A percentile compares a stretch with the other conserved stretches of the same genome.
Evolutionary conservation across 495 filamentous ascomycete genomes (phyloP).

Genomic region (Aspergillus taichungensis): DNA sequence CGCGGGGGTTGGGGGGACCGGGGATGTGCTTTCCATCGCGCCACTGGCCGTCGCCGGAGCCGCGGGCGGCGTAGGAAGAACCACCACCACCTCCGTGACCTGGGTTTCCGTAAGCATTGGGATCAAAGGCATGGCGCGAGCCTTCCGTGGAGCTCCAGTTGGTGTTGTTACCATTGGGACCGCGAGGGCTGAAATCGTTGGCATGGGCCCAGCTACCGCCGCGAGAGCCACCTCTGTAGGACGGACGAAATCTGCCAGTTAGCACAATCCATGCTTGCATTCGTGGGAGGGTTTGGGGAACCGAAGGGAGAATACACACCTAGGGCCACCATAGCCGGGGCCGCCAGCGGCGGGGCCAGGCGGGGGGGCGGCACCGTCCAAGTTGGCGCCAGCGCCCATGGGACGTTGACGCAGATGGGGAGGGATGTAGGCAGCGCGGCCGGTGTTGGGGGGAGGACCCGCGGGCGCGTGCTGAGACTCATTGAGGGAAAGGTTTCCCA

Average conservation of each 20-base stretch:
- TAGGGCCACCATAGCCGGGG: constrained; percentile 19
- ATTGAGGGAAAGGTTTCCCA: constrained; percentile 72
- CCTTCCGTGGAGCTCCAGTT: constrained; percentile 30
- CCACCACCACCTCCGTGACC: constrained; percentile 38
- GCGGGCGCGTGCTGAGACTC: constrained; percentile 60
- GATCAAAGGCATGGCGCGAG: constrained; percentile 46
- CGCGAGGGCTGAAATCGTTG: constrained; percentile 57
- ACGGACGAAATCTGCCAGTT: constrained; percentile 5
- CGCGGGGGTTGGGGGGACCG: constrained; percentile 74
- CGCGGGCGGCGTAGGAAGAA: constrained; percentile 53
- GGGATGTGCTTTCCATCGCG: constrained; percentile 92
- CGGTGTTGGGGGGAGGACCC: constrained; percentile 23
- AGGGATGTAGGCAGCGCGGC: constrained; percentile 84
- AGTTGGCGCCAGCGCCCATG: constrained; percentile 28
- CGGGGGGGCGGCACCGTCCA: constrained; percentile 33
- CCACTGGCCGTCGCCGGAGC: constrained; percentile 92
- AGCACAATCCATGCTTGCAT: neutral
- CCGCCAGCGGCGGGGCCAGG: constrained; percentile 4
- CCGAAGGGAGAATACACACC: constrained; percentile 24
- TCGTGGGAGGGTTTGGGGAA: constrained; percentile 1
- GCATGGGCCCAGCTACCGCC: constrained; percentile 62
- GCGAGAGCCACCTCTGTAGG: constrained; percentile 35
- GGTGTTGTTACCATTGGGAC: constrained; percentile 38
- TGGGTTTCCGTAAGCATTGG: constrained; percentile 60
- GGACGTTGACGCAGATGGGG: constrained; percentile 75